phyloP scores from a whole-genome alignment of 306 rosid species.

The Astragalus membranaceus region DNA sequence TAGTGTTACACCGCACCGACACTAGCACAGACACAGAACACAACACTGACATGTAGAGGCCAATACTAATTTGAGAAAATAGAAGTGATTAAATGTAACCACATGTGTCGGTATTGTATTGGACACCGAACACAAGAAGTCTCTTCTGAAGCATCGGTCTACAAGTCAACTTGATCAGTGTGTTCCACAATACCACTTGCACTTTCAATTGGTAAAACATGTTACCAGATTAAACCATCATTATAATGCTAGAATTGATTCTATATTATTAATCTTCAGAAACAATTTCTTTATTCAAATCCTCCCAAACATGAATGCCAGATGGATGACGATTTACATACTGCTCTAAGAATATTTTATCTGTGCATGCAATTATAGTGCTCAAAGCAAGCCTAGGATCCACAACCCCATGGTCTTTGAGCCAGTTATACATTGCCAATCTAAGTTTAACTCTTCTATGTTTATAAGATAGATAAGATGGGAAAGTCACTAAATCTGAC shows the following conservation, averaged over 20 bases:
- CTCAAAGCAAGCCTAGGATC: conserved; percentile 45
- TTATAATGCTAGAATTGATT: neutral
- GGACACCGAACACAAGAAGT: too few relatives aligned
- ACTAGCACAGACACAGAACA: too few relatives aligned
- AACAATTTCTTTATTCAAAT: conserved; percentile 37
- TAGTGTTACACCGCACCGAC: too few relatives aligned
- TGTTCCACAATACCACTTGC: neutral
- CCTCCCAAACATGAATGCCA: conserved; percentile 62
- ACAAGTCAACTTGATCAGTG: neutral
- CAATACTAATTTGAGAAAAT: too few relatives aligned
- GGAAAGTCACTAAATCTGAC: conserved; percentile 46
- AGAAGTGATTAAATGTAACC: too few relatives aligned
- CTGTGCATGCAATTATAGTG: conserved; percentile 54
- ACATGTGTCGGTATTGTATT: too few relatives aligned
- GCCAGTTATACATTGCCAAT: conserved; percentile 67
- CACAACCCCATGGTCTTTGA: conserved; percentile 38
- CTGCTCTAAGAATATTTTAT: conserved; percentile 24
- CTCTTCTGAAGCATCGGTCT: neutral
- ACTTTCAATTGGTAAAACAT: neutral
- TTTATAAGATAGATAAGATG: conserved; percentile 50
- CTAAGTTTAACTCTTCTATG: conserved; percentile 50
- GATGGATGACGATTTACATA: conserved; percentile 58
- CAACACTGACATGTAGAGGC: too few relatives aligned
- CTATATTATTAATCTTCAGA: neutral
- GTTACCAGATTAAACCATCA: neutral